phyloP scores from a whole-genome alignment of 2,329 filamentous ascomycete genomes.

The Hypoxylon sp. region DNA sequence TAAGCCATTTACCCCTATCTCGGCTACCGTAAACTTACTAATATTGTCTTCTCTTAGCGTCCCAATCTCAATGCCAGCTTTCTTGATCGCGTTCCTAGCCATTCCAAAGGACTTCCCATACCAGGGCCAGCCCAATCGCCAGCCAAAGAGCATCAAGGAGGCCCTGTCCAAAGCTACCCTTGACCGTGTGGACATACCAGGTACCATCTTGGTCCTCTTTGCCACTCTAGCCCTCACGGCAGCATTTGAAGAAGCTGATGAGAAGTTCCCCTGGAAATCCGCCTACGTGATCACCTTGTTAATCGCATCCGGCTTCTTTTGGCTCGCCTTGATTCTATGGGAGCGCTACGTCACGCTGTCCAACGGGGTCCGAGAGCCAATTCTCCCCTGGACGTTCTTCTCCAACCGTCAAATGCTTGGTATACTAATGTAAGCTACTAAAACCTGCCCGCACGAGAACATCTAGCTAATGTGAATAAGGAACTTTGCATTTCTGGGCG shows the following conservation, averaged over 20 bases:
- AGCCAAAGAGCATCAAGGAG: background rate
- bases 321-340: conserved; percentile 5
- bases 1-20: background rate
- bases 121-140: conserved; percentile 8
- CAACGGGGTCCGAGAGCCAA: background rate
- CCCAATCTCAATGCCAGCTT: conserved; percentile 3
- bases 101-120: conserved; percentile 34
- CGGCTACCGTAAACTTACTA: background rate
- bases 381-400: conserved; percentile 7
- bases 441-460: background rate
- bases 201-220: background rate
- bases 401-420: conserved; percentile 11
- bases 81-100: conserved; percentile 19
- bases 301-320: conserved; percentile 14
- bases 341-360: conserved; percentile 2
- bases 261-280: conserved; percentile 36
- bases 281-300: conserved; percentile 42
- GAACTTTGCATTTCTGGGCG: conserved; percentile 1
- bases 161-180: conserved; percentile 4
- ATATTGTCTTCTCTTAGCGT: background rate
- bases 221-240: conserved; percentile 18
- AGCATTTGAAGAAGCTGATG: conserved; percentile 33
- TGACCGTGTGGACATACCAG: conserved; percentile 36
- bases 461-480: conserved; percentile 2
- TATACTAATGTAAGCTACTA: conserved; percentile 3